phyloP scores from a whole-genome alignment of 2,329 filamentous ascomycete genomes.

The Albifimbria verrucaria region DNA sequence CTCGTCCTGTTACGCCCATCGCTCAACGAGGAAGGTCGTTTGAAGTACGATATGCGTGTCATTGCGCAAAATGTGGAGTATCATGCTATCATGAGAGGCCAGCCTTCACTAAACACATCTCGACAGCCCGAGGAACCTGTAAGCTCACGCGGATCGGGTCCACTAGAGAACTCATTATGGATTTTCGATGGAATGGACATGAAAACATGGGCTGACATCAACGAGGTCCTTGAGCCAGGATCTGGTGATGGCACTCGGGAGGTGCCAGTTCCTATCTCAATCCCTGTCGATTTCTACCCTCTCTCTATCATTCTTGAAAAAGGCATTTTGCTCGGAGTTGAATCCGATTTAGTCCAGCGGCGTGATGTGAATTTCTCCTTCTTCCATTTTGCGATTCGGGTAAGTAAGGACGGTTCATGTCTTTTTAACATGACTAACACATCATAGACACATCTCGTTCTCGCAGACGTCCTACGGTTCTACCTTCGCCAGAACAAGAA shows the following conservation, averaged over 20 bases:
- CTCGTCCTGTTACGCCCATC: conserved; percentile 88
- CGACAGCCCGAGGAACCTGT: conserved; percentile 19
- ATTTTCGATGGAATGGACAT: conserved; percentile 86
- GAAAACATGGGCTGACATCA: conserved; percentile 84
- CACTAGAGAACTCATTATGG: conserved; percentile 84
- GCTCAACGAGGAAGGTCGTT: conserved; percentile 72
- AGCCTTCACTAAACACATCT: conserved; percentile 46
- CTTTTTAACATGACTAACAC: conserved; percentile 1
- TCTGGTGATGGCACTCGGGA: conserved; percentile 65
- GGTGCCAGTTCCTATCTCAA: conserved; percentile 68
- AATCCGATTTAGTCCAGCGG: conserved; percentile 89
- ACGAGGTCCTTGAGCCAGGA: conserved; percentile 73
- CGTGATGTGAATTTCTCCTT: conserved; percentile 89
- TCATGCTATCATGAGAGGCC: conserved; percentile 88
- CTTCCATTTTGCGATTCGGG: conserved; percentile 82
- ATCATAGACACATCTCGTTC: conserved; percentile 79
- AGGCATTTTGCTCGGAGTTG: conserved; percentile 84
- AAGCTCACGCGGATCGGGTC: conserved; percentile 34
- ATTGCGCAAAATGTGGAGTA: conserved; percentile 96
- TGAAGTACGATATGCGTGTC: conserved; percentile 98
- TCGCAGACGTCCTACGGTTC: conserved; percentile 81
- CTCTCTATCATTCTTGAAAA: conserved; percentile 84
- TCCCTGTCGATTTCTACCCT: conserved; percentile 93
- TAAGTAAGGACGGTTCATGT: conserved; percentile 40
- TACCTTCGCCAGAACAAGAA: conserved; percentile 74